Percentiles rank a stretch among this genome's conserved stretches.
Conservation (phyloP, 306 rosid species). For the Malus sieversii region DNA sequence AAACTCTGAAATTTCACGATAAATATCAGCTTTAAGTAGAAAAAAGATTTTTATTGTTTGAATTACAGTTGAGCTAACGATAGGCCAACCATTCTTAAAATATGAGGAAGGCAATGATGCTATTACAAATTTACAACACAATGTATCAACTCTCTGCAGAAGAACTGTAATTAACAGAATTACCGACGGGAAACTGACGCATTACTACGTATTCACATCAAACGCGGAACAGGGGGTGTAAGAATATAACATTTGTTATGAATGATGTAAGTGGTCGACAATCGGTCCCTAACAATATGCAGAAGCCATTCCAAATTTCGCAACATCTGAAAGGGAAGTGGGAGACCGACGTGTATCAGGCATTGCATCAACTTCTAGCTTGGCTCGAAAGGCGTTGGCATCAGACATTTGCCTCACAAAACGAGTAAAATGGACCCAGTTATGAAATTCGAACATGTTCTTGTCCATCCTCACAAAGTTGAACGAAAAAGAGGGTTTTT, state of each 20-base stretch:
- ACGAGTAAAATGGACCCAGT: slow-evolving; percentile 72
- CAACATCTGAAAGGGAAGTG: slow-evolving; percentile 32
- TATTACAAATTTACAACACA: slow-evolving; percentile 27
- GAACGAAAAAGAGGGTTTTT: slow-evolving; percentile 74
- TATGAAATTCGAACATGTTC: slow-evolving; percentile 60
- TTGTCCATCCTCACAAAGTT: slow-evolving; percentile 75
- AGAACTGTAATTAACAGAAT: slow-evolving; percentile 17
- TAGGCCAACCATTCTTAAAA: slow-evolving; percentile 50
- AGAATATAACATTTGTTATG: slow-evolving; percentile 14
- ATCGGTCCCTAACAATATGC: slow-evolving; percentile 35
- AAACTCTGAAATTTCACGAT: background rate
- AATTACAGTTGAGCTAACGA: background rate
- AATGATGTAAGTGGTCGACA: background rate
- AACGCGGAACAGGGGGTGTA: background rate
- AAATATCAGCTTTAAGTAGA: background rate
- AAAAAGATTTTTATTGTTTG: background rate
- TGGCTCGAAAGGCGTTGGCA: slow-evolving; percentile 65
- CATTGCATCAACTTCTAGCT: slow-evolving; percentile 39
- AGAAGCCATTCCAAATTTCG: slow-evolving; percentile 45
- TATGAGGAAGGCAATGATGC: slow-evolving; percentile 41
- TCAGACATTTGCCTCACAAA: slow-evolving; percentile 76
- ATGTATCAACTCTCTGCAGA: slow-evolving; percentile 24
- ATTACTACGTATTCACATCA: slow-evolving; percentile 28
- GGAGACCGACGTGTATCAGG: slow-evolving; percentile 24
- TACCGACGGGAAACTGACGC: slow-evolving; percentile 27